Evolutionary conservation across 176 grass and related monocot species (phyloP).

Genomic region (Panicum miliaceum): DNA sequence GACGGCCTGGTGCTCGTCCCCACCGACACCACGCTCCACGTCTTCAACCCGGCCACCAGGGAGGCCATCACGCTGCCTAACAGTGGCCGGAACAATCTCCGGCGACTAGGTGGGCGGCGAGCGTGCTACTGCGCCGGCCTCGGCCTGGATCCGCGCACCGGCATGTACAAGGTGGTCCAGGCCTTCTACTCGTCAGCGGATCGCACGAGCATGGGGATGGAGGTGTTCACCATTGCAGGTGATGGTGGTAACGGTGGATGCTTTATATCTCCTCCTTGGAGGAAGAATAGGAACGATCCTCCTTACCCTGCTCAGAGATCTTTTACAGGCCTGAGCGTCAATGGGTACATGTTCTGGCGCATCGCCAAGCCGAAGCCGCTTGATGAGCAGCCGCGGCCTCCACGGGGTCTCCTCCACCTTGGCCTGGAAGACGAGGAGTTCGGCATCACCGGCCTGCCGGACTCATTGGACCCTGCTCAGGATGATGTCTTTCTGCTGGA

Average conservation of each 20-base stretch:
- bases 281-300: not conserved
- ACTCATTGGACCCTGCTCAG: not conserved
- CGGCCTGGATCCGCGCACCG: not conserved
- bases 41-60: conserved; percentile 21
- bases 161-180: conserved; percentile 11
- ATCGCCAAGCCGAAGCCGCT: not conserved
- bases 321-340: not conserved
- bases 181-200: not conserved
- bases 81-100: no score
- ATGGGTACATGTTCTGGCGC: not conserved
- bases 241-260: not conserved
- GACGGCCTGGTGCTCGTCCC: not conserved
- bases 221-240: not conserved
- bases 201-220: not conserved
- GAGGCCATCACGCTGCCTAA: not conserved
- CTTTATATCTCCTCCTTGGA: no score
- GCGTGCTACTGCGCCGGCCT: not conserved
- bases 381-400: no score
- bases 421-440: not conserved
- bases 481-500: not conserved
- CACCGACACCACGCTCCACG: not conserved
- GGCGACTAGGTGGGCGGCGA: not conserved
- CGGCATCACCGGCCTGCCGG: not conserved
- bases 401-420: not conserved
- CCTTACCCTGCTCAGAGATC: not conserved